Evolutionary conservation across 2,329 filamentous ascomycete species (phyloP).

Genomic region (Alternaria sp.): DNA sequence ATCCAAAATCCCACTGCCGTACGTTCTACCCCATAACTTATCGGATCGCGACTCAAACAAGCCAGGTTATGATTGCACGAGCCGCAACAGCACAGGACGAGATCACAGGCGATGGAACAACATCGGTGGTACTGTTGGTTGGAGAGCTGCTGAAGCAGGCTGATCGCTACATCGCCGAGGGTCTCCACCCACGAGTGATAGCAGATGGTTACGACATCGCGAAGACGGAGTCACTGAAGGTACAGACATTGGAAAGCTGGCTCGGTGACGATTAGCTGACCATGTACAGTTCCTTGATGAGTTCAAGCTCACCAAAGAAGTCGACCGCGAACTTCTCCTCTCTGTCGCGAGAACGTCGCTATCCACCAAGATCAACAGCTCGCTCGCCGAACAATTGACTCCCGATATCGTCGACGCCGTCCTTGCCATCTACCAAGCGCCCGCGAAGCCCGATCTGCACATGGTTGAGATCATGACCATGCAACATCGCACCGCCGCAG

Average conservation of each 20-base stretch:
- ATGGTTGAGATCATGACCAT: conserved; percentile 99
- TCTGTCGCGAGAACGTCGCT: conserved; percentile 94
- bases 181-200: conserved; percentile 94
- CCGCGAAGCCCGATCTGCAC: conserved; percentile 92
- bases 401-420: conserved; percentile 97
- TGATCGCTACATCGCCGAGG: conserved; percentile 92
- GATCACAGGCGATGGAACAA: conserved; percentile 97
- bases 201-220: conserved; percentile 98
- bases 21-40: conserved; percentile 24
- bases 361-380: conserved; percentile 90
- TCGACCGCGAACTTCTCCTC: conserved; percentile 91
- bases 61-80: conserved; percentile 70
- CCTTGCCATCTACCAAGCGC: conserved; percentile 87
- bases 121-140: conserved; percentile 91
- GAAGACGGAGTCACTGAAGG: conserved; percentile 89
- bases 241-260: conserved; percentile 41
- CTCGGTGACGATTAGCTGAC: conserved; percentile 8
- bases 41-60: conserved; percentile 10
- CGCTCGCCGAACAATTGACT: conserved; percentile 87
- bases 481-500: conserved; percentile 95
- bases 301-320: conserved; percentile 87
- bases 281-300: conserved; percentile 78
- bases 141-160: conserved; percentile 98
- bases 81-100: conserved; percentile 98
- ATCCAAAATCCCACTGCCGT: conserved; percentile 98